These are phyloP conservation scores for Dendrobium nobile DNA, from an alignment of 106 monocot genomes.

Conservation along the genomic window DNA sequence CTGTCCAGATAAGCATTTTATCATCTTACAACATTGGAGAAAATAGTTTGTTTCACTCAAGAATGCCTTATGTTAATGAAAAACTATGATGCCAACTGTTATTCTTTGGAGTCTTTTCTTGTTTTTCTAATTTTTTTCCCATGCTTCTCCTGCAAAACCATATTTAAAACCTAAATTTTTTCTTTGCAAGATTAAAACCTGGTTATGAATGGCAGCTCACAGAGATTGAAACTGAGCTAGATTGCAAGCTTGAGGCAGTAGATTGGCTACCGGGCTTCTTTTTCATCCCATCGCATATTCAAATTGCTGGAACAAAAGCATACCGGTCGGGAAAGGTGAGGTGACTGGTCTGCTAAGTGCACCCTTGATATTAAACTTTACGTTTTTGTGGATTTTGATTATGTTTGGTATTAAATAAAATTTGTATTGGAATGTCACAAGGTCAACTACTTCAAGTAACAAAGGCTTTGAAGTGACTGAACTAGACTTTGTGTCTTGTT, in stretches of 20 bases:
- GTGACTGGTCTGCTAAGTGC: background rate
- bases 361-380: background rate
- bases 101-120: background rate
- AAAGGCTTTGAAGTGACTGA: background rate
- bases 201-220: constrained; percentile 38
- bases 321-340: constrained; percentile 72
- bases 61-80: background rate
- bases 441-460: background rate
- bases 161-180: background rate
- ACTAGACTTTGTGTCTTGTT: background rate
- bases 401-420: background rate
- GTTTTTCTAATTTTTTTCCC: background rate
- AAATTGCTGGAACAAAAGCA: constrained; percentile 60
- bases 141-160: background rate
- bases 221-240: constrained; percentile 59
- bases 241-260: constrained; percentile 45
- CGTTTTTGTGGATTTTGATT: background rate
- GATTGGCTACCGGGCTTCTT: constrained; percentile 71
- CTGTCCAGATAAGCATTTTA: background rate
- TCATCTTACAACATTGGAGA: background rate
- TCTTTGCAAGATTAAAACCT: constrained; percentile 55
- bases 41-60: too few relatives aligned
- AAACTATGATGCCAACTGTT: background rate
- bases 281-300: constrained; percentile 57
- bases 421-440: background rate